These are phyloP conservation scores for Echinosophora koreensis DNA, from an alignment of 306 rosid genomes.

Conservation along the genomic window DNA sequence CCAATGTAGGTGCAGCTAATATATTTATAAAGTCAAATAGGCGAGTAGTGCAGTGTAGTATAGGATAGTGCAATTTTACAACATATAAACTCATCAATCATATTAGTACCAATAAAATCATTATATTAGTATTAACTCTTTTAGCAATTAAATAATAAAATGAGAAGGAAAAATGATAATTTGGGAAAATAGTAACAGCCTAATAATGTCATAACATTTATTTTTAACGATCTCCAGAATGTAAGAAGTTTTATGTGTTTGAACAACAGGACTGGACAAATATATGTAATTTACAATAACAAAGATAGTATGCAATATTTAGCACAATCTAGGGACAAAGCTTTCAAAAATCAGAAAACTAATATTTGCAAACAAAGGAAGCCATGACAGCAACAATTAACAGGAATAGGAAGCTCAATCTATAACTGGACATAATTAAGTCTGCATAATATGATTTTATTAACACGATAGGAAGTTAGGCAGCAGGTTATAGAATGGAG, in stretches of 20 bases:
- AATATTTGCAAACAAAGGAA: background rate
- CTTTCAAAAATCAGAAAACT: background rate
- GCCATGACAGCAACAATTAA: background rate
- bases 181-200: background rate
- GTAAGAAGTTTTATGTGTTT: background rate
- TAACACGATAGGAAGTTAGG: too few species aligned
- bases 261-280: background rate
- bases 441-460: background rate
- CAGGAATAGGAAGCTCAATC: background rate
- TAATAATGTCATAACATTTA: background rate
- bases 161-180: background rate
- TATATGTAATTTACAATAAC: background rate
- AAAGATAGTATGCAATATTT: background rate
- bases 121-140: background rate
- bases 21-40: background rate
- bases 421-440: background rate
- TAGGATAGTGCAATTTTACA: slow-evolving; percentile 1
- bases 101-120: background rate
- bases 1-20: background rate
- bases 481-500: background rate
- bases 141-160: slow-evolving; percentile 28
- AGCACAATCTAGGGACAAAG: background rate
- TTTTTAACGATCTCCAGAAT: background rate
- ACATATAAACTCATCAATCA: background rate
- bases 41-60: background rate